Evolutionary conservation across 1,284 basidiomycete genomes (phyloP).

Genomic region (Leccinum variabile): DNA sequence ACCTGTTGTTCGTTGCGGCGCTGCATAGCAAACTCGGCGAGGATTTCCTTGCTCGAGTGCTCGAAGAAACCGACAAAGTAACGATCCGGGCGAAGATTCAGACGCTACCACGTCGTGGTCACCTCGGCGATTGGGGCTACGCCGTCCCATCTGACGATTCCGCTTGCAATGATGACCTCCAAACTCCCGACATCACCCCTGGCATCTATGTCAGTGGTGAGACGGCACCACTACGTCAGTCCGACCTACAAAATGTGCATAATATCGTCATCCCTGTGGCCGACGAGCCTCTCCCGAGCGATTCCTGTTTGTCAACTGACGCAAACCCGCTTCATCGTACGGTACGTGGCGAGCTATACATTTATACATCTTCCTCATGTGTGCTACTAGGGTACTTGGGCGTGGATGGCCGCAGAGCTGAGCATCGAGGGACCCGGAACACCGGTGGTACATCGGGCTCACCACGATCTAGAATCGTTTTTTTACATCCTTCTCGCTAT

Average conservation of each 20-base stretch:
- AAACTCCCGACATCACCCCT: background rate
- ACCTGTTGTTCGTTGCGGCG: slow-evolving; percentile 1
- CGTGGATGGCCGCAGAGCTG: background rate
- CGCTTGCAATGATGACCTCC: background rate
- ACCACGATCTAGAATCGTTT: background rate
- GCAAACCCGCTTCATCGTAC: background rate
- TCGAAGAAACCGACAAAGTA: background rate
- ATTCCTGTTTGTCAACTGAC: background rate
- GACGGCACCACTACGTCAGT: background rate
- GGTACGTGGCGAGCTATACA: background rate
- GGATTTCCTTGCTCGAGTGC: background rate
- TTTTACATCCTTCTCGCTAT: background rate
- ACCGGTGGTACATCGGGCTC: background rate
- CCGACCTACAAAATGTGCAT: background rate
- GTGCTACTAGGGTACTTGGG: background rate
- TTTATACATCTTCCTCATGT: background rate
- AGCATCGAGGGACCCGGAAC: background rate
- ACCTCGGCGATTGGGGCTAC: background rate
- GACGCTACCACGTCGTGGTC: background rate
- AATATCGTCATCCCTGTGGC: background rate
- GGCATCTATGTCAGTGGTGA: background rate
- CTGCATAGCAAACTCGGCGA: background rate
- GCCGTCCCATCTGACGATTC: background rate
- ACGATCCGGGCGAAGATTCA: background rate
- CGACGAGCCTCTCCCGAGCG: background rate